Evolutionary conservation across 225 moss, liverwort and hornwort species (phyloP).

Genomic region (Sphagnum contortum): DNA sequence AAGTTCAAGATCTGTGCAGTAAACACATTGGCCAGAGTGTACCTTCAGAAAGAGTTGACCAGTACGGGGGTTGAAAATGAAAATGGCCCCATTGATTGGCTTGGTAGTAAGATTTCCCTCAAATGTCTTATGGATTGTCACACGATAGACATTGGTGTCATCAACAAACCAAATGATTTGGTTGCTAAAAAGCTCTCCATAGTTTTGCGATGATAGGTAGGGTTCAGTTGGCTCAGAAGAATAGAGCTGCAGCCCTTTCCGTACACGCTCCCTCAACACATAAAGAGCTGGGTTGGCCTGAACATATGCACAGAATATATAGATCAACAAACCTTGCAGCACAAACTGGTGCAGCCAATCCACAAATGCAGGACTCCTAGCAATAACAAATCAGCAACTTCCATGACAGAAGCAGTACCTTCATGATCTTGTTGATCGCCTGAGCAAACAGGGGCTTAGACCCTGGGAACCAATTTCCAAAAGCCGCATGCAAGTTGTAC

Average conservation of each 20-base stretch:
- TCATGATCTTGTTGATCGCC: constrained; percentile 99
- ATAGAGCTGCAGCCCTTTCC: constrained; percentile 91
- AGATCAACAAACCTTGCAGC: no score
- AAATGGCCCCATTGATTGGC: constrained; percentile 99
- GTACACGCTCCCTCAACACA: constrained; percentile 94
- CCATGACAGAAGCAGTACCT: constrained; percentile 18
- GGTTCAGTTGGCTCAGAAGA: constrained; percentile 99
- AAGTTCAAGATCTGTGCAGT: no score
- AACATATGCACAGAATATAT: not conserved
- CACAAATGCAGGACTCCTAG: no score
- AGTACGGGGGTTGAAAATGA: constrained; percentile 96
- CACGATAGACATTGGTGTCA: constrained; percentile 98
- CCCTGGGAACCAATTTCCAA: constrained; percentile 98
- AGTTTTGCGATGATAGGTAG: constrained; percentile 94
- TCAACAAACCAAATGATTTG: constrained; percentile 99
- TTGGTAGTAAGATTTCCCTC: constrained; percentile 99
- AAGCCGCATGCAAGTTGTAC: constrained; percentile 93
- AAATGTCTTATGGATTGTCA: constrained; percentile 98
- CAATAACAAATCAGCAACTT: no score
- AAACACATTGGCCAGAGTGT: not conserved
- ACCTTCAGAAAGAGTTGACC: constrained; percentile 98
- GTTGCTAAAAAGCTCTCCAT: constrained; percentile 98
- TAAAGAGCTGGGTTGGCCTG: constrained; percentile 95
- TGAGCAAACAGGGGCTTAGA: constrained; percentile 99
- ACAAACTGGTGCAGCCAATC: no score